phyloP scores from a whole-genome alignment of 345 rosid genomes.

The Pistacia integerrima region DNA sequence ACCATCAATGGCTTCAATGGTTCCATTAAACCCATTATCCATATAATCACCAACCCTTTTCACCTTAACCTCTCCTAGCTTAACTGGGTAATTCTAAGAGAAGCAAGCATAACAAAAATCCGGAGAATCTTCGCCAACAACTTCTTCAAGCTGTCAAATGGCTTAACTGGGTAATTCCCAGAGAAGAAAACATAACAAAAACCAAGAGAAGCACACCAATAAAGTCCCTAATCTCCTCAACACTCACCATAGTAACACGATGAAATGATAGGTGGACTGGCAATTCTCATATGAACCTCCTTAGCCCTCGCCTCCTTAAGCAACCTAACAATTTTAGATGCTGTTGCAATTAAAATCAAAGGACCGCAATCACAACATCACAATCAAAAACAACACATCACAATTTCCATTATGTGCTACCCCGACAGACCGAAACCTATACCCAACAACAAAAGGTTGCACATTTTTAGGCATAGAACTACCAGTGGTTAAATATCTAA shows the following conservation, averaged over 20 bases:
- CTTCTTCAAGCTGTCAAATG: slow-evolving; percentile 63
- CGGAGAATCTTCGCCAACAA: slow-evolving; percentile 50
- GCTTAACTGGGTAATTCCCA: slow-evolving; percentile 10
- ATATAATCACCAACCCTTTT: slow-evolving; percentile 83
- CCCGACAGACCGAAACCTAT: slow-evolving; percentile 81
- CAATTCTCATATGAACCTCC: slow-evolving; percentile 97
- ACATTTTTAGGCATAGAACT: slow-evolving; percentile 92
- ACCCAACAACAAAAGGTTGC: slow-evolving; percentile 98
- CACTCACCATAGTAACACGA: slow-evolving; percentile 94
- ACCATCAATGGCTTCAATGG: slow-evolving; percentile 63
- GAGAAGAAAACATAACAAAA: slow-evolving; percentile 26
- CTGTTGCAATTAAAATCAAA: slow-evolving; percentile 25
- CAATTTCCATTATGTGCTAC: slow-evolving; percentile 97
- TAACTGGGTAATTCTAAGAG: slow-evolving; percentile 83
- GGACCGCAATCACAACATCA: slow-evolving; percentile 95
- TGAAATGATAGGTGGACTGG: slow-evolving; percentile 83
- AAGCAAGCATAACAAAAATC: slow-evolving; percentile 92
- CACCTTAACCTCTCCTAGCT: slow-evolving; percentile 71
- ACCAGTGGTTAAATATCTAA: slow-evolving; percentile 92
- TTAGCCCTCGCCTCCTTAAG: slow-evolving; percentile 88
- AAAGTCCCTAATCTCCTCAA: slow-evolving; percentile 70
- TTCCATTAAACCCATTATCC: slow-evolving; percentile 87
- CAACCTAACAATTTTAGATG: slow-evolving; percentile 82
- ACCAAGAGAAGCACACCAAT: slow-evolving; percentile 83
- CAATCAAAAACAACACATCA: slow-evolving; percentile 82